These are phyloP conservation scores for Aspergillus sp. DNA, from an alignment of 2,329 filamentous ascomycete genomes.

Conservation along the genomic window DNA sequence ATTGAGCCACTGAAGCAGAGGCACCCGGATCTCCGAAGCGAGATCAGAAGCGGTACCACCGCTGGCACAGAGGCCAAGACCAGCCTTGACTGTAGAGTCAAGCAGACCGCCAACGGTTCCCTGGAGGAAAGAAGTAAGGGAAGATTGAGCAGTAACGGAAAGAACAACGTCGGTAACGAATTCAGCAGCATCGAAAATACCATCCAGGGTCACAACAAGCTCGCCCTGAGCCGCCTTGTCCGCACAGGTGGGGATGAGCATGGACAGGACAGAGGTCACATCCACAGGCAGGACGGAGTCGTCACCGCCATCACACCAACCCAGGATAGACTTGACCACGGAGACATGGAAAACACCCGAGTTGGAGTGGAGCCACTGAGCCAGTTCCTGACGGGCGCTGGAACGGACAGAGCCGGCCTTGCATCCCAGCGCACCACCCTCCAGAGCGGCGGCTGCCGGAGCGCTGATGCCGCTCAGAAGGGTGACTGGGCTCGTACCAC, in stretches of 20 bases:
- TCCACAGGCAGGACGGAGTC: conserved; percentile 24
- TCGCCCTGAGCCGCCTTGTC: conserved; percentile 34
- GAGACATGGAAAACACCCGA: conserved; percentile 21
- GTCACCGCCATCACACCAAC: conserved; percentile 32
- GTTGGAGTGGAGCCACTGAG: conserved; percentile 27
- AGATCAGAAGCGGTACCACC: conserved; percentile 32
- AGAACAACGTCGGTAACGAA: conserved; percentile 30
- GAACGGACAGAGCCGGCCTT: conserved; percentile 26
- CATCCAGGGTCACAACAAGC: conserved; percentile 35
- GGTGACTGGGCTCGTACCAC: conserved; percentile 13
- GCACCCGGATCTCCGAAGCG: conserved; percentile 29
- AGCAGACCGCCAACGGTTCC: conserved; percentile 18
- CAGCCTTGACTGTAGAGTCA: conserved; percentile 28
- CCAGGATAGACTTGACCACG: conserved; percentile 27
- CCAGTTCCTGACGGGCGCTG: conserved; percentile 27
- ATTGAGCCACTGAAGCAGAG: conserved; percentile 30
- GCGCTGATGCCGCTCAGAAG: conserved; percentile 30
- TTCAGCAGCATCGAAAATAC: conserved; percentile 30
- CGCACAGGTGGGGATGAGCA: conserved; percentile 32
- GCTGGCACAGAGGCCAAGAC: conserved; percentile 31
- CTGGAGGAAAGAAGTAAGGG: conserved; percentile 28
- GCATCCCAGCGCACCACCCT: conserved; percentile 35
- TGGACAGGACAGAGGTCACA: conserved; percentile 28
- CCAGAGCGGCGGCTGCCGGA: conserved; percentile 34
- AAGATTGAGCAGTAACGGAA: conserved; percentile 25